These are phyloP conservation scores for Durio zibethinus DNA, from an alignment of 345 rosid genomes.

Conservation along the genomic window DNA sequence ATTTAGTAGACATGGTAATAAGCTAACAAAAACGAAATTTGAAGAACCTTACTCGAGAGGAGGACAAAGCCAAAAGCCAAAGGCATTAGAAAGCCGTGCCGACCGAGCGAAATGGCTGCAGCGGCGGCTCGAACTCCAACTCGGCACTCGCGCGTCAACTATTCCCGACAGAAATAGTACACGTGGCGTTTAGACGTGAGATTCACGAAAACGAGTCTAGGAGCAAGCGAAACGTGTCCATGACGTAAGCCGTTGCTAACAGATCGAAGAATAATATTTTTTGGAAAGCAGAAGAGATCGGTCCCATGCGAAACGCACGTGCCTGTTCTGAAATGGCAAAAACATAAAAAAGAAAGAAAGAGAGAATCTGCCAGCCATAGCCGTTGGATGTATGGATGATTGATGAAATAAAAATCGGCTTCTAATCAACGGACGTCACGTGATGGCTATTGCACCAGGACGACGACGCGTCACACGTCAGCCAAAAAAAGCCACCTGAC, in stretches of 20 bases:
- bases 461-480: background rate
- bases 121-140: background rate
- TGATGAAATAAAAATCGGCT: background rate
- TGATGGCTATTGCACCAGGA: background rate
- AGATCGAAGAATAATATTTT: background rate
- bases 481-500: too few relatives aligned
- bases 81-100: background rate
- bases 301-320: background rate
- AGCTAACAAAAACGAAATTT: background rate
- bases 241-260: background rate
- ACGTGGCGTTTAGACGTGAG: background rate
- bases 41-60: background rate
- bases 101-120: background rate
- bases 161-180: background rate
- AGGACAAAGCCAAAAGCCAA: background rate
- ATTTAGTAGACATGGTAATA: background rate
- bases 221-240: conserved; percentile 1
- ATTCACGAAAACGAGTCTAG: background rate
- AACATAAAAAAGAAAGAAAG: background rate
- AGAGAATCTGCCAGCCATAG: background rate
- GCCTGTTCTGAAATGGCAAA: background rate
- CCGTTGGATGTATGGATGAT: background rate
- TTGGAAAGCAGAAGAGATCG: background rate
- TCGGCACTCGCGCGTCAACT: background rate
- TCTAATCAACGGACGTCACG: background rate